Evolutionary conservation across 176 grass and related monocot genomes (phyloP).

Genomic region (Bolboschoenus planiculmis): DNA sequence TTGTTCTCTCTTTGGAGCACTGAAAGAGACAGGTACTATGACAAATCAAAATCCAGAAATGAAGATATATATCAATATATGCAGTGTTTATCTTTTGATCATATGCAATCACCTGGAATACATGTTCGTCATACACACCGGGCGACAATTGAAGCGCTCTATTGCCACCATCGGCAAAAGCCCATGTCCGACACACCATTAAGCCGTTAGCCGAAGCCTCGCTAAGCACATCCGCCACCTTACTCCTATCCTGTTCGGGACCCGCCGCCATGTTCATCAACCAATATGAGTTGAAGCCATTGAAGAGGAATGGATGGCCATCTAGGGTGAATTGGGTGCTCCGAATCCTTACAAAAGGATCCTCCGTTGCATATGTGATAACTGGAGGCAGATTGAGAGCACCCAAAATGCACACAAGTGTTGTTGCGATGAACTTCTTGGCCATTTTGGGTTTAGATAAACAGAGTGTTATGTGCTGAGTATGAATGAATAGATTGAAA

Average conservation of each 20-base stretch:
- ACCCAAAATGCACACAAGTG: background rate
- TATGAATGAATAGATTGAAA: background rate
- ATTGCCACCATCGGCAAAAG: constrained; percentile 69
- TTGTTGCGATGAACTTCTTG: background rate
- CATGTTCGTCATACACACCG: constrained; percentile 57
- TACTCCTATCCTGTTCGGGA: constrained; percentile 6
- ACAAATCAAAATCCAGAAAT: background rate
- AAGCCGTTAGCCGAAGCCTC: constrained; percentile 44
- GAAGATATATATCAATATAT: background rate
- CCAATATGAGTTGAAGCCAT: constrained; percentile 96
- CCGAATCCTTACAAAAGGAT: background rate
- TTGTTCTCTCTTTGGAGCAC: background rate
- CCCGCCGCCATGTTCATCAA: constrained; percentile 53
- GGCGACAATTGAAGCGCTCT: constrained; percentile 46
- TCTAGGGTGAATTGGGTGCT: constrained; percentile 37
- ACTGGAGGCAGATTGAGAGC: background rate
- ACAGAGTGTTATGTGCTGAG: background rate
- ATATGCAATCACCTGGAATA: constrained; percentile 45
- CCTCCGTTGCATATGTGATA: background rate
- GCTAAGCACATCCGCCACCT: constrained; percentile 38
- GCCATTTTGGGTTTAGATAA: background rate
- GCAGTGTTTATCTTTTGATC: background rate
- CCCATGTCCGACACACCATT: constrained; percentile 60
- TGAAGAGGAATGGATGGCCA: constrained; percentile 39
- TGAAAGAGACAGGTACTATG: background rate